Evolutionary conservation across 257 asterid species (phyloP).

Genomic region (Schizonepeta tenuifolia): DNA sequence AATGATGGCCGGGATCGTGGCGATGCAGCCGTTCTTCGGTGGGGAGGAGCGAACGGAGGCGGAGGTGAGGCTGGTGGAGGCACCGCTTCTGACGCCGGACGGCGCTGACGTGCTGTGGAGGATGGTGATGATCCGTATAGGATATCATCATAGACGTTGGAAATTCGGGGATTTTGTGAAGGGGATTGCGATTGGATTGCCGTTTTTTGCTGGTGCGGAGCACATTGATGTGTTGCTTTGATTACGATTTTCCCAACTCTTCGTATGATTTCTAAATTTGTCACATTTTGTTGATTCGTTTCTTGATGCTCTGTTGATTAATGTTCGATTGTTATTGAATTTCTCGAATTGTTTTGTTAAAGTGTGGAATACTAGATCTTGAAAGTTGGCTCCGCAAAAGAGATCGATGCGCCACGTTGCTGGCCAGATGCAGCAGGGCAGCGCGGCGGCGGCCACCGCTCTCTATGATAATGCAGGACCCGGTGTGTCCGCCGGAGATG

Average conservation of each 20-base stretch:
- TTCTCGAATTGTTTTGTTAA: conserved; percentile 31
- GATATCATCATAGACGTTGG: conserved; percentile 24
- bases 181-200: conserved; percentile 38
- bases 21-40: too few species aligned
- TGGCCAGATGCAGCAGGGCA: too few species aligned
- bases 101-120: too few species aligned
- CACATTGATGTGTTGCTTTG: conserved; percentile 43
- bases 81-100: too few species aligned
- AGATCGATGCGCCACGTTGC: conserved; percentile 98
- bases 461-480: too few species aligned
- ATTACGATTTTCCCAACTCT: conserved; percentile 23
- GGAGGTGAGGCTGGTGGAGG: too few species aligned
- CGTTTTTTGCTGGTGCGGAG: conserved; percentile 29
- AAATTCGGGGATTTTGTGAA: conserved; percentile 21
- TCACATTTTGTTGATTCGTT: conserved; percentile 14
- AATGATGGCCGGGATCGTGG: too few species aligned
- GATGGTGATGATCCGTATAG: conserved; percentile 27
- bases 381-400: conserved; percentile 98
- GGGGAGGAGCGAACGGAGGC: too few species aligned
- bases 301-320: conserved; percentile 18
- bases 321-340: not conserved
- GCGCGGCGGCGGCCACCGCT: too few species aligned
- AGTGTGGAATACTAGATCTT: conserved; percentile 70
- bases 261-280: conserved; percentile 33
- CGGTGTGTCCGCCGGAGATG: too few species aligned